Base-by-base conservation (phyloP, 2,329 filamentous ascomycete genomes). In the Diplodia seriata region DNA sequence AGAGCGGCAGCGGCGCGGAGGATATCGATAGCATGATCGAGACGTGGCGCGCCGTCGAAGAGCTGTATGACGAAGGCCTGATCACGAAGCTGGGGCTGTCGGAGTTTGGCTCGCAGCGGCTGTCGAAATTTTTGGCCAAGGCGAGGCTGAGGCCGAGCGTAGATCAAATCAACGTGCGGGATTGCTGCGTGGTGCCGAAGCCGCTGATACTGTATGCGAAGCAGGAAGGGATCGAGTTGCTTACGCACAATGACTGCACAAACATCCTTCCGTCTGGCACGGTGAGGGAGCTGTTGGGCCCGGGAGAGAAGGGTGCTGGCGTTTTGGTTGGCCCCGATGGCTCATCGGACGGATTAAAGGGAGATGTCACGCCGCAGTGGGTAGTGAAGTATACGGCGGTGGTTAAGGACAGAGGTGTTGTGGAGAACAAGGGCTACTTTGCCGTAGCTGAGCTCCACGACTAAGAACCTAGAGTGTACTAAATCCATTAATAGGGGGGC, bases 361-460 rank as follows among this genome's bases (percentile, higher is more conserved):
- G 93, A 4, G 89, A 97, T 71, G 85, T 98, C 59, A 86, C 88
- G 68, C 94, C 95, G 33, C 89, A 94, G 77, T 99, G 95, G 94
- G 95, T 98, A 33, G 90, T 94, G 72, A 97, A 98, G 78, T 99
- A 99, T 78, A 97, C 94, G 47, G 95, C 95, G 1, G 94, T 98
- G 68, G 92, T 98, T 50, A 91, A 91, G 78, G 91, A 98, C 77
- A 86, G 95, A 66, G 95, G 95, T 15, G 95, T 99, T 9, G 94
- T 99, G 71, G 95, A 99, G 84, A 97, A 95, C 77, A 99, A 98
- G 83, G 95, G 95, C 8, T 98, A 97, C 80, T 97, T 97, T 83
- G 94, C 94, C 1, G 88, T 89, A 23, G 94, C 94, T 3, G 90
- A 93, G 76, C 79, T 95, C 71, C 82, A 83, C 56, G 82, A 83